Conservation (phyloP, 2,329 filamentous ascomycete genomes). For the Cercospora sp. region DNA sequence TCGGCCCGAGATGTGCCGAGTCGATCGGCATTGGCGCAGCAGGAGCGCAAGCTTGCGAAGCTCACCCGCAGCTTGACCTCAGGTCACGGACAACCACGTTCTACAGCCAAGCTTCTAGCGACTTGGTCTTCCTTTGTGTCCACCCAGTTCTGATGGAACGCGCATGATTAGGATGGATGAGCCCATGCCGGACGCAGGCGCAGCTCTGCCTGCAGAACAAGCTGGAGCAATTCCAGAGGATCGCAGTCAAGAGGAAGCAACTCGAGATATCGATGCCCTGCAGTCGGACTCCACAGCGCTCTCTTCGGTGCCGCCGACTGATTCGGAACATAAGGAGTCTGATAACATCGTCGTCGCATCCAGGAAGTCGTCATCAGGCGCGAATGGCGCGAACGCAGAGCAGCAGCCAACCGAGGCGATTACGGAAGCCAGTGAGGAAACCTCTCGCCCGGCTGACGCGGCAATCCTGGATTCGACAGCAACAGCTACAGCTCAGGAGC, state of each 20-base stretch:
- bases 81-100: neutral
- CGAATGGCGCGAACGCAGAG: neutral
- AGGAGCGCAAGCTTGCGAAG: constrained; percentile 3
- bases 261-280: constrained; percentile 10
- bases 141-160: neutral
- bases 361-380: neutral
- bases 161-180: constrained; percentile 10
- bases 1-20: neutral
- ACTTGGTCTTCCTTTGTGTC: neutral
- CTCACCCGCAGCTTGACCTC: neutral
- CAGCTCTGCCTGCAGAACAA: neutral
- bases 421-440: neutral
- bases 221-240: neutral
- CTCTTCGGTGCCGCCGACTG: constrained; percentile 23
- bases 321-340: constrained; percentile 23
- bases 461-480: neutral
- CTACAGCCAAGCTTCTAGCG: neutral
- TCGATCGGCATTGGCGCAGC: neutral
- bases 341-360: constrained; percentile 3
- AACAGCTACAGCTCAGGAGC: neutral
- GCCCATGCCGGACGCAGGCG: constrained; percentile 11
- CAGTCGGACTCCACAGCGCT: constrained; percentile 16
- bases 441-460: neutral
- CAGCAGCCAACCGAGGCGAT: neutral
- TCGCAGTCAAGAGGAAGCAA: constrained; percentile 4